Base-by-base conservation (phyloP, 2,329 filamentous ascomycete species). In the Microsporum canis region DNA sequence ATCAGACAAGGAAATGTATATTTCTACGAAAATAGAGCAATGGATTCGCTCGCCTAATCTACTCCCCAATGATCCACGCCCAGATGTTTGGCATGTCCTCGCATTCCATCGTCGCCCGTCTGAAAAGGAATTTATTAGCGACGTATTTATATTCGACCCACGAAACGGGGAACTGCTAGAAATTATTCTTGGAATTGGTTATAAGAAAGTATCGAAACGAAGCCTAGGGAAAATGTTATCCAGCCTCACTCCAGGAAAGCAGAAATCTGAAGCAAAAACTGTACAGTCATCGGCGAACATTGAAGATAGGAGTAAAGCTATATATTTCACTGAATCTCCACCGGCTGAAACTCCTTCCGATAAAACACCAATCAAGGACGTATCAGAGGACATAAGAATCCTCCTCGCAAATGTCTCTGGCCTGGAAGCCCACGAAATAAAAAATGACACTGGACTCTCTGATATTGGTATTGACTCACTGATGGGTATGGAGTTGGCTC, bases 391-490 rank as follows among this genome's bases (percentile, higher is more conserved):
- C 17, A 38, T 60, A 10, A 60, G 51, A 14, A 43, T 34, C 10
- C 39, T 60, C 8, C 45, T 60, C 7, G 47, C 39, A 5, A 56
- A 56, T 17, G 49, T 60, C 38, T 56, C 59, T 8, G 59, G 59
- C 6, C 36, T 60, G 31, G 59, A 60, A n/a, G 2, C 51, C 8
- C 45, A 57, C 3, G 75, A 78, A 33, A 73, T 80, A 14, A 69
- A 71, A 34, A 59, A 66, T 31, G 71, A 75, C 17, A 66, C 67
- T 5, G 63, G 70, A 14, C 69, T 80, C n/a, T 71, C 69, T 5
- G 75, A 79, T 43, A 61, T 80, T 2, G 79, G 79, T 0, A 78
- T 81, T 36, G 79, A 81, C 66, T 81, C 79, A 0, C 69, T 81
- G 0, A 76, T 79, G 73, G 76, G 71, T 0, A 80, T 79, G 75